Evolutionary conservation across 371 early-diverging fungal genomes (phyloP), one percentile per base, ranked within the genome.

Genomic region (Zychaea mexicana): DNA sequence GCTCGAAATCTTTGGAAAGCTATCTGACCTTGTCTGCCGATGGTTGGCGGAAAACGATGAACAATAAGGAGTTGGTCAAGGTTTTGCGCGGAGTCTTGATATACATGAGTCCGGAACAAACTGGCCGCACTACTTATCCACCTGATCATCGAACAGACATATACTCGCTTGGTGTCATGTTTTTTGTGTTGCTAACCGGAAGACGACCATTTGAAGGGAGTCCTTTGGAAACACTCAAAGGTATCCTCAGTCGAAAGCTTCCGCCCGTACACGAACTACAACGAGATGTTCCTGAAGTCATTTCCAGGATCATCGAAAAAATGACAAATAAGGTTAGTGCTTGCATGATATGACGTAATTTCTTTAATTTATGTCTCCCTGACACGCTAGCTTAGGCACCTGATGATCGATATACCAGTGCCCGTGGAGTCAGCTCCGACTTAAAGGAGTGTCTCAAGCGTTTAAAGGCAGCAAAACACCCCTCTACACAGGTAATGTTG

Each of bases 81-180:
- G 17, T 28, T 6, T 30, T 55, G 19, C n/a, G 19, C 32, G 31
- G 22, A n/a, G 27, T 55, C 12, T 60, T 79, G 24, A 66, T 71
- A 15, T 77, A 69, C 52, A 73, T 79, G 69, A 77, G 77, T 46
- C 77, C 77, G 27, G 85, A 86, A 55, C 86, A 85, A 60, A 85
- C 84, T 0, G 86, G 86, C 6, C 74, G 86, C 36, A 84, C 86
- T 5, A 82, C 76, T 60, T 83, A 84, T 24, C 69, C 74, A 46
- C 81, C 83, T 60, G 86, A 85, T 61, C 83, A 84, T 61, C 73
- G 86, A 27, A 76, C 84, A 1, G 86, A 85, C 57, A 81, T 85
- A 3, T 85, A 85, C 58, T 84, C 80, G 1, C 62, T 85, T 3
- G 86, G 86, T 2, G 71, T 80, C 28, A 82, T 84, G 2, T 73